A percentile compares a stretch with the other conserved stretches of the same genome.
Evolutionary conservation across 176 grass and related monocot species (phyloP).

Genomic region (Oryza officinalis): DNA sequence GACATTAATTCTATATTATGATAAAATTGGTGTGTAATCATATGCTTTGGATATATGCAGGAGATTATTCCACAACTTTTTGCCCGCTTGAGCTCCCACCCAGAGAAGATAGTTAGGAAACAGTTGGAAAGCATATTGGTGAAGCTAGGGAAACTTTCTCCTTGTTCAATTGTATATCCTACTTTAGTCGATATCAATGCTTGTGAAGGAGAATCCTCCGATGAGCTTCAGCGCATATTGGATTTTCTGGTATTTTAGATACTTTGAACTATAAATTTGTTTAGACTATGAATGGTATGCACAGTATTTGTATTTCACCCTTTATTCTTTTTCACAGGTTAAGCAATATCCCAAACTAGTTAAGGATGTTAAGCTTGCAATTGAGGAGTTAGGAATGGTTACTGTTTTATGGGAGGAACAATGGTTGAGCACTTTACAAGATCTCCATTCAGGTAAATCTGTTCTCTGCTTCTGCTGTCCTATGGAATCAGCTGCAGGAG

Average conservation of each 20-base stretch:
- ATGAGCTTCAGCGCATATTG: constrained; percentile 83
- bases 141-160: constrained; percentile 82
- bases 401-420: constrained; percentile 99
- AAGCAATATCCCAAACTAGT: constrained; percentile 90
- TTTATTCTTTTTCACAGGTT: constrained; percentile 49
- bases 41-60: constrained; percentile 55
- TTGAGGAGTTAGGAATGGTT: constrained; percentile 90
- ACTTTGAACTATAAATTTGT: constrained; percentile 21
- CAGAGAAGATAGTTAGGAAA: constrained; percentile 81
- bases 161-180: constrained; percentile 92
- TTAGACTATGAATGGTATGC: constrained; percentile 14
- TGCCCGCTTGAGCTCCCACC: constrained; percentile 91
- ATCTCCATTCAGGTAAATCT: constrained; percentile 95
- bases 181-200: constrained; percentile 92
- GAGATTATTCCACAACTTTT: constrained; percentile 96
- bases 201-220: constrained; percentile 75
- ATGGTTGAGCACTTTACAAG: constrained; percentile 97
- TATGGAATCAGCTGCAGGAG: constrained; percentile 16
- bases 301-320: constrained; percentile 22
- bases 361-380: constrained; percentile 92
- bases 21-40: constrained; percentile 17
- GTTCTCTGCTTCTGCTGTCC: background rate
- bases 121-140: constrained; percentile 78
- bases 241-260: constrained; percentile 67
- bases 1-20: constrained; percentile 26